Percentiles rank a stretch among this genome's conserved stretches.
These are phyloP conservation scores for Ajuga reptans DNA, from an alignment of 305 asterid species.

Conservation along the genomic window DNA sequence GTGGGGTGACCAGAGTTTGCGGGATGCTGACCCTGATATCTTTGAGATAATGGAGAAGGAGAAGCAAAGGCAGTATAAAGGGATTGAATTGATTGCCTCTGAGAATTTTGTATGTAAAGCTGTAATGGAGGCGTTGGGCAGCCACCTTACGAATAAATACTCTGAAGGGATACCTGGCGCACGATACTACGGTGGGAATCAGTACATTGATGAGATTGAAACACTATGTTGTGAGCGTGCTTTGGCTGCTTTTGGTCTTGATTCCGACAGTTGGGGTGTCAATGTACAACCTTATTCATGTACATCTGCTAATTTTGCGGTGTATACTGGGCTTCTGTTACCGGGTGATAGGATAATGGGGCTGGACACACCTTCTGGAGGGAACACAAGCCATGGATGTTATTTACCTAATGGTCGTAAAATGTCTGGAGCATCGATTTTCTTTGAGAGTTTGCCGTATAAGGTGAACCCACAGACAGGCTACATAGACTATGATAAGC, in stretches of 20 bases:
- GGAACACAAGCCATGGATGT: conserved; percentile 91
- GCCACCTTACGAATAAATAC: conserved; percentile 86
- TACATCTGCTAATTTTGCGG: conserved; percentile 92
- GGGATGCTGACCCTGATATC: conserved; percentile 70
- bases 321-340: conserved; percentile 69
- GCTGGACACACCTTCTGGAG: conserved; percentile 94
- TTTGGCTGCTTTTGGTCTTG: conserved; percentile 55
- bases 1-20: conserved; percentile 85
- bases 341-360: conserved; percentile 99
- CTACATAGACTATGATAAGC: conserved; percentile 76
- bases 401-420: conserved; percentile 89
- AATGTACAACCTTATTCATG: conserved; percentile 96
- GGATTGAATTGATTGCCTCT: conserved; percentile 89
- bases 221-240: conserved; percentile 50
- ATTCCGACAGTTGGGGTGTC: conserved; percentile 78
- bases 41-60: conserved; percentile 89
- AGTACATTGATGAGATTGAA: conserved; percentile 61
- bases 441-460: conserved; percentile 79
- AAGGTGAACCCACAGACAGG: conserved; percentile 92
- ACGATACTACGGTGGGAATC: conserved; percentile 58
- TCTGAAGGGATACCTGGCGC: conserved; percentile 87
- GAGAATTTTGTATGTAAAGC: conserved; percentile 96
- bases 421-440: conserved; percentile 90
- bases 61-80: conserved; percentile 73
- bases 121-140: conserved; percentile 91